Conservation (phyloP, 2,329 filamentous ascomycete species). For the Penicillium sp. region DNA sequence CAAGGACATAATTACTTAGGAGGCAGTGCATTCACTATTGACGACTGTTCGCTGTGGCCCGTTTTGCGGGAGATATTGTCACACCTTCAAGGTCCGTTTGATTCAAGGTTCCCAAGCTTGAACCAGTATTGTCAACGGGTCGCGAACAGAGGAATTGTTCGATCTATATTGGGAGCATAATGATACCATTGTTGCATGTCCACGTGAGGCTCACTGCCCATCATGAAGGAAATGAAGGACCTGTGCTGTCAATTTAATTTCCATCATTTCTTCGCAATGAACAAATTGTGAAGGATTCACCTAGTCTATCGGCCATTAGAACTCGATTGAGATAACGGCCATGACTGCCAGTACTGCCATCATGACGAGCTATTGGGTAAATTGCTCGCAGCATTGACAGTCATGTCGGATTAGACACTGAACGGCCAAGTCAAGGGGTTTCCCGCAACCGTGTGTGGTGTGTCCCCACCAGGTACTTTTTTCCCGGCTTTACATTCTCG, state of each 20-base stretch:
- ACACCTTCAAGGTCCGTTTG: conserved; percentile 22
- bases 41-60: conserved; percentile 49
- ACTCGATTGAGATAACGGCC: no score
- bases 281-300: conserved; percentile 16
- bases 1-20: conserved; percentile 37
- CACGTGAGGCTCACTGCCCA: neutral
- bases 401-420: no score
- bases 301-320: neutral
- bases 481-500: no score
- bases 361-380: no score
- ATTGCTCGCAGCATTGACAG: no score
- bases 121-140: conserved; percentile 42
- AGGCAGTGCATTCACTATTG: conserved; percentile 39
- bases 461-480: no score
- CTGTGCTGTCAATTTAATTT: conserved; percentile 6
- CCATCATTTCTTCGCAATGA: conserved; percentile 1
- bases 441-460: no score
- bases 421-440: no score
- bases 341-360: no score
- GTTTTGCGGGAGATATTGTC: conserved; percentile 41
- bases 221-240: neutral
- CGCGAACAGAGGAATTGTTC: conserved; percentile 41
- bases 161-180: conserved; percentile 32
- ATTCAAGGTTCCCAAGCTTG: conserved; percentile 34
- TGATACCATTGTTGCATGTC: neutral